These are phyloP conservation scores for Begonia peltatifolia DNA, from an alignment of 306 rosid genomes.

Conservation along the genomic window DNA sequence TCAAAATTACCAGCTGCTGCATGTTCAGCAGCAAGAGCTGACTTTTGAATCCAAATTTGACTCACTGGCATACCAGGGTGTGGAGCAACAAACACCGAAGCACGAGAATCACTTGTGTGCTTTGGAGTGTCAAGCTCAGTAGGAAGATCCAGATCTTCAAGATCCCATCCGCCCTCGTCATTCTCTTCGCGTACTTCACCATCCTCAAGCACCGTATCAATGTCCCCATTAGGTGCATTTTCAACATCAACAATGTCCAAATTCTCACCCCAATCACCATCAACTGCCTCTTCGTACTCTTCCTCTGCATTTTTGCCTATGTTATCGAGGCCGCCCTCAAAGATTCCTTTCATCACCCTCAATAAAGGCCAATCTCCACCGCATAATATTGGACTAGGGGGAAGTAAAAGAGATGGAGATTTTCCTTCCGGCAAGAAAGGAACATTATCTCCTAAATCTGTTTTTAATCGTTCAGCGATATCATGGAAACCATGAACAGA, in stretches of 20 bases:
- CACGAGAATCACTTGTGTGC: slow-evolving; percentile 23
- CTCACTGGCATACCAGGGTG: slow-evolving; percentile 71
- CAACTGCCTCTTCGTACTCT: slow-evolving; percentile 53
- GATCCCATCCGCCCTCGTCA: slow-evolving; percentile 70
- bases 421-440: slow-evolving; percentile 55
- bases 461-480: slow-evolving; percentile 51
- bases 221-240: slow-evolving; percentile 50
- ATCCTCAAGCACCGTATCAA: slow-evolving; percentile 32
- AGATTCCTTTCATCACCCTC: slow-evolving; percentile 61
- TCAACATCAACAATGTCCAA: slow-evolving; percentile 52
- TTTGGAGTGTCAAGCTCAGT: slow-evolving; percentile 65
- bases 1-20: slow-evolving; percentile 82
- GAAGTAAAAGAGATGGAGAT: slow-evolving; percentile 47
- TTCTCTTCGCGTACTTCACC: slow-evolving; percentile 43
- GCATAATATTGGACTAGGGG: slow-evolving; percentile 51
- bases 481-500: slow-evolving; percentile 59
- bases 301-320: slow-evolving; percentile 28
- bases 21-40: slow-evolving; percentile 92
- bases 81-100: slow-evolving; percentile 60
- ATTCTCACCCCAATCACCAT: slow-evolving; percentile 62
- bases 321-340: slow-evolving; percentile 61
- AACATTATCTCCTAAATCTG: slow-evolving; percentile 59
- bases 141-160: slow-evolving; percentile 71
- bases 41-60: slow-evolving; percentile 70
- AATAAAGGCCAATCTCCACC: slow-evolving; percentile 80